Evolutionary conservation across 352 stramenopile genomes (phyloP).

Genomic region (Phytophthora rubi): DNA sequence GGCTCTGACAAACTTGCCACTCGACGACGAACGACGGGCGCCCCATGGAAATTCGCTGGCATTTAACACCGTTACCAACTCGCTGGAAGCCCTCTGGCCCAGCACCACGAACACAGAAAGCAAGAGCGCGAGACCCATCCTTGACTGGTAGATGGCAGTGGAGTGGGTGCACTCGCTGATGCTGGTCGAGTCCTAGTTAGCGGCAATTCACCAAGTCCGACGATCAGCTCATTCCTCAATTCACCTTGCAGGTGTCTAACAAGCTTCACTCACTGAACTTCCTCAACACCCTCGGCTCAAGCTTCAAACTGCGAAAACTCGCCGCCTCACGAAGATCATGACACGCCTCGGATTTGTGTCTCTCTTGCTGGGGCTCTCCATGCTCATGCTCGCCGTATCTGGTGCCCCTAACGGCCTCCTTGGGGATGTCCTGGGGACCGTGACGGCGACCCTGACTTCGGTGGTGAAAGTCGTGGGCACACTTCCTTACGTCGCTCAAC

Average conservation of each 20-base stretch:
- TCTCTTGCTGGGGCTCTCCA: slow-evolving; percentile 15
- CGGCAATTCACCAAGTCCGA: slow-evolving; percentile 4
- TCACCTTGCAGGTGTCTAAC: slow-evolving; percentile 40
- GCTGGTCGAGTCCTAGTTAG: background rate
- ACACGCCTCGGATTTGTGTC: slow-evolving; percentile 16
- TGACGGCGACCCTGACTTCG: slow-evolving; percentile 5
- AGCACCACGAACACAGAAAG: slow-evolving; percentile 7
- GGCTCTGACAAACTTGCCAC: slow-evolving; percentile 22
- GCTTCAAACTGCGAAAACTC: background rate
- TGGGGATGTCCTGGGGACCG: slow-evolving; percentile 2
- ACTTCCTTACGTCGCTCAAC: slow-evolving; percentile 5
- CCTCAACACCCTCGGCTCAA: slow-evolving; percentile 1
- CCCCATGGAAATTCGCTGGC: slow-evolving; percentile 17
- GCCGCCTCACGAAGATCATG: slow-evolving; percentile 18
- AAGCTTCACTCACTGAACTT: slow-evolving; percentile 15
- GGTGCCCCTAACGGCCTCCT: slow-evolving; percentile 17
- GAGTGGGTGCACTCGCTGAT: background rate
- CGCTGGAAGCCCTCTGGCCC: slow-evolving; percentile 6
- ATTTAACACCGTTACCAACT: slow-evolving; percentile 36
- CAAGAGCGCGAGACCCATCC: slow-evolving; percentile 15
- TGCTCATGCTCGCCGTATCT: slow-evolving; percentile 12
- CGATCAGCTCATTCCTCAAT: slow-evolving; percentile 43
- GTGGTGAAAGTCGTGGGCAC: slow-evolving; percentile 24
- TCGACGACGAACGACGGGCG: slow-evolving; percentile 5
- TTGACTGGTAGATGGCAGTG: slow-evolving; percentile 11